Evolutionary conservation across 805 yeast species (phyloP).

Genomic region (Pichia rugopelliculosa): DNA sequence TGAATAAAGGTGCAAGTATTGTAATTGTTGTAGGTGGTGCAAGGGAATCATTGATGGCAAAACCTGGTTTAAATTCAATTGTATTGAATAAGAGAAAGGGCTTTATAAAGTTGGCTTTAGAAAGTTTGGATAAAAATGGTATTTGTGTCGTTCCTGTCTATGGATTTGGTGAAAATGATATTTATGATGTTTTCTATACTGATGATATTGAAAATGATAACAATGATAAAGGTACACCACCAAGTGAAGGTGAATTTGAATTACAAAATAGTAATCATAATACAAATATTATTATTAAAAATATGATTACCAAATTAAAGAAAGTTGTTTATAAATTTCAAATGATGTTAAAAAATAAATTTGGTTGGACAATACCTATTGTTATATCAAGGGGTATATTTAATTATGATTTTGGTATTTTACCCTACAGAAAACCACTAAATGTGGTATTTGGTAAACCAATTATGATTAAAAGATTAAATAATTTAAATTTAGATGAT

Average conservation of each 20-base stretch:
- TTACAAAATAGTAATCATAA: not conserved
- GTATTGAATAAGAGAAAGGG: slow-evolving; percentile 78
- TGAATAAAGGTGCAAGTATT: slow-evolving; percentile 62
- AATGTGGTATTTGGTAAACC: slow-evolving; percentile 71
- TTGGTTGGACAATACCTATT: slow-evolving; percentile 85
- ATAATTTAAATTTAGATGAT: slow-evolving; percentile 21
- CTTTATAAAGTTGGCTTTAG: slow-evolving; percentile 78
- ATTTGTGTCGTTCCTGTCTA: slow-evolving; percentile 69
- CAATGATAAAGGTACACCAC: slow-evolving; percentile 15
- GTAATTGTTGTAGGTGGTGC: slow-evolving; percentile 96
- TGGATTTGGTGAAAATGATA: slow-evolving; percentile 83
- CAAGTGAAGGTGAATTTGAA: slow-evolving; percentile 13
- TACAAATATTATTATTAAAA: not conserved
- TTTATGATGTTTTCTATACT: slow-evolving; percentile 36
- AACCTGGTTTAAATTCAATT: slow-evolving; percentile 56
- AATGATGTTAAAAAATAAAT: slow-evolving; percentile 56
- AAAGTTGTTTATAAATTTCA: slow-evolving; percentile 42
- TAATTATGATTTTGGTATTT: slow-evolving; percentile 83
- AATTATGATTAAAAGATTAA: slow-evolving; percentile 28
- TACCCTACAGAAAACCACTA: slow-evolving; percentile 80
- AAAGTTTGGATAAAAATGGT: slow-evolving; percentile 30
- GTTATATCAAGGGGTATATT: slow-evolving; percentile 90
- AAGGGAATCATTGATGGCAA: slow-evolving; percentile 69
- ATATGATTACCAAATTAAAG: not conserved
- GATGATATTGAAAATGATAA: slow-evolving; percentile 14